These are phyloP conservation scores for Bacterosira constricta DNA, from an alignment of 108 stramenopile species.

Conservation along the genomic window DNA sequence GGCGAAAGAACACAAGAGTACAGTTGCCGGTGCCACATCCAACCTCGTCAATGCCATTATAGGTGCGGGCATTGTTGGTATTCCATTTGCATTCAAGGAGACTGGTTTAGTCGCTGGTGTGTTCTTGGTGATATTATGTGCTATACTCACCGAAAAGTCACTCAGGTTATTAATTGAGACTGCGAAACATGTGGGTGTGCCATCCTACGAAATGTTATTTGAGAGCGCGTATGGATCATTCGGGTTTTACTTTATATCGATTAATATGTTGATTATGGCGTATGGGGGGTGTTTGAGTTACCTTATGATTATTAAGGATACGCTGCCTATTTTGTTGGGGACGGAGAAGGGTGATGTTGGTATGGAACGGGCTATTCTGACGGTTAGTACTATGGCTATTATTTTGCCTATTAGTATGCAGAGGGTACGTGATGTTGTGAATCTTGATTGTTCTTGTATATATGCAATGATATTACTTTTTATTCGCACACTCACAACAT, in stretches of 20 bases:
- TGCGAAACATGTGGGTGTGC: conserved; percentile 77
- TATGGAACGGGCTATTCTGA: conserved; percentile 55
- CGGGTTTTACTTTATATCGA: conserved; percentile 66
- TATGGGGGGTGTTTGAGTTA: conserved; percentile 87
- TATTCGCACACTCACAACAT: no score
- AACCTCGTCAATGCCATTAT: conserved; percentile 89
- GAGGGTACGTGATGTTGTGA: conserved; percentile 36
- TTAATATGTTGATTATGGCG: conserved; percentile 84
- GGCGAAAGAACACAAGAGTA: conserved; percentile 65
- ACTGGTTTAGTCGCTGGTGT: conserved; percentile 79
- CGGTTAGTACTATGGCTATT: conserved; percentile 60
- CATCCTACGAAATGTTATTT: conserved; percentile 51
- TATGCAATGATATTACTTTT: not conserved
- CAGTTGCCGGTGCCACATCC: conserved; percentile 66
- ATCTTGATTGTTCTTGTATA: not conserved
- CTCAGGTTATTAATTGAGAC: conserved; percentile 72
- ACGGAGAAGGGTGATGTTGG: conserved; percentile 48
- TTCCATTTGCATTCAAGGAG: conserved; percentile 85
- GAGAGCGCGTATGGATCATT: conserved; percentile 46
- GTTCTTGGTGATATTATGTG: conserved; percentile 58
- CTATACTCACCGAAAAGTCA: conserved; percentile 65
- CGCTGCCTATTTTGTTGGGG: conserved; percentile 67
- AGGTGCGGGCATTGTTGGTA: conserved; percentile 87
- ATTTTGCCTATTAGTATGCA: conserved; percentile 76
- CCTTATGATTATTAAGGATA: conserved; percentile 87